These are phyloP conservation scores for Acanthamoeba triangularis DNA, from an alignment of 208 protist species.

Conservation along the genomic window DNA sequence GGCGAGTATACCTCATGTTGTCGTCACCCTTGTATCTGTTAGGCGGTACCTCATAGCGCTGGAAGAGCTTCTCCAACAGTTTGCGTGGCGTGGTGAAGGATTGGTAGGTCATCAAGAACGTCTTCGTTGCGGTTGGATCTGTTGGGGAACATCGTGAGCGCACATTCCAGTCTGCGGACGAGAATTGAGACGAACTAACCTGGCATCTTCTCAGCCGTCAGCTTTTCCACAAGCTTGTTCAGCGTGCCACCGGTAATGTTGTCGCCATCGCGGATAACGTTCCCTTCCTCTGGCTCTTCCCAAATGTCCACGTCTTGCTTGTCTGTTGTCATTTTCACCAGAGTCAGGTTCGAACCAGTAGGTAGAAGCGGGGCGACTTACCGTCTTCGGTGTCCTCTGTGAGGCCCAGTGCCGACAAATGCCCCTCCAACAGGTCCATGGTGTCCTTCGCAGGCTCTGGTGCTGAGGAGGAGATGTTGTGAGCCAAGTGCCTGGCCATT, in stretches of 20 bases:
- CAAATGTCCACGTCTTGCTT: slow-evolving; percentile 70
- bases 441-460: not conserved
- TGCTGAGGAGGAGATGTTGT: not conserved
- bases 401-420: not conserved
- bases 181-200: not conserved
- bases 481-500: too few relatives aligned
- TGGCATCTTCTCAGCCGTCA: slow-evolving; percentile 33
- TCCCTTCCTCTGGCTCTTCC: slow-evolving; percentile 60
- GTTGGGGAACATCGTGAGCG: not conserved
- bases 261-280: slow-evolving; percentile 10
- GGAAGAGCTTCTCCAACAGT: slow-evolving; percentile 72
- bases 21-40: not conserved
- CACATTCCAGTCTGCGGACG: too few relatives aligned
- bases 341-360: not conserved
- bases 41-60: slow-evolving; percentile 73
- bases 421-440: not conserved
- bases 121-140: slow-evolving; percentile 36
- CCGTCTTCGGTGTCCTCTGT: slow-evolving; percentile 10
- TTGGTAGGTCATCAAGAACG: slow-evolving; percentile 76
- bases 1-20: not conserved
- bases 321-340: not conserved
- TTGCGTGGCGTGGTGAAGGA: slow-evolving; percentile 72
- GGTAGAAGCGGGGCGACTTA: not conserved
- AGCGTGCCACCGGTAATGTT: slow-evolving; percentile 56
- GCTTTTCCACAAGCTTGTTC: slow-evolving; percentile 73